phyloP scores from a whole-genome alignment of 2,329 filamentous ascomycete species.

The Penicillium nordicum region DNA sequence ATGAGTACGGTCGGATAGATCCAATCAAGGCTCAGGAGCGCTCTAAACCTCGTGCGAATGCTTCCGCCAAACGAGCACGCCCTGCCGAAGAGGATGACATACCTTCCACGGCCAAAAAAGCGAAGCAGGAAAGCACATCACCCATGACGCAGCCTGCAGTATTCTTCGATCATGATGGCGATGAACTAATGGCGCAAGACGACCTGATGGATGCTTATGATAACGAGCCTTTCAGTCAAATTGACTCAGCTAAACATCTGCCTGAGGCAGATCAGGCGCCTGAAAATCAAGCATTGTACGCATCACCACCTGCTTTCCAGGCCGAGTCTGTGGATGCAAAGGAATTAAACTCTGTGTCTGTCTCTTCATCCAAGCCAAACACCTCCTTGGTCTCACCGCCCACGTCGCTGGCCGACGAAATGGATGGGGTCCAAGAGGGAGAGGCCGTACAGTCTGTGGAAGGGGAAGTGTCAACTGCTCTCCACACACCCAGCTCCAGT shows the following conservation, averaged over 20 bases:
- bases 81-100: slow-evolving; percentile 40
- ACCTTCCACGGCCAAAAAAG: slow-evolving; percentile 28
- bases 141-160: slow-evolving; percentile 21
- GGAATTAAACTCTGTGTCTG: slow-evolving; percentile 26
- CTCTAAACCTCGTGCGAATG: slow-evolving; percentile 57
- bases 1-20: slow-evolving; percentile 62
- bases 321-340: slow-evolving; percentile 32
- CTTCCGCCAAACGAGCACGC: slow-evolving; percentile 54
- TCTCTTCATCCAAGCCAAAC: slow-evolving; percentile 31
- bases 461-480: slow-evolving; percentile 25
- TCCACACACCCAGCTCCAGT: slow-evolving; percentile 40
- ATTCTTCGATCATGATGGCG: slow-evolving; percentile 22
- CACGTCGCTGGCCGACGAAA: slow-evolving; percentile 43
- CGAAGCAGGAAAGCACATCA: slow-evolving; percentile 35
- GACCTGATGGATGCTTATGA: slow-evolving; percentile 13
- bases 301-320: slow-evolving; percentile 38
- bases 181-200: slow-evolving; percentile 14
- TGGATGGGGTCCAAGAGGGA: slow-evolving; percentile 33
- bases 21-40: slow-evolving; percentile 61
- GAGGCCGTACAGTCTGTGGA: slow-evolving; percentile 31
- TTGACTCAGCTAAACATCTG: slow-evolving; percentile 8
- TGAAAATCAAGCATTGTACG: slow-evolving; percentile 31
- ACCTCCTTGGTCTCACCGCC: slow-evolving; percentile 45
- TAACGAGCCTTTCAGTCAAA: slow-evolving; percentile 10
- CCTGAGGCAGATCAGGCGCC: slow-evolving; percentile 17